phyloP scores from a whole-genome alignment of 345 rosid species.

The Populus alba region DNA sequence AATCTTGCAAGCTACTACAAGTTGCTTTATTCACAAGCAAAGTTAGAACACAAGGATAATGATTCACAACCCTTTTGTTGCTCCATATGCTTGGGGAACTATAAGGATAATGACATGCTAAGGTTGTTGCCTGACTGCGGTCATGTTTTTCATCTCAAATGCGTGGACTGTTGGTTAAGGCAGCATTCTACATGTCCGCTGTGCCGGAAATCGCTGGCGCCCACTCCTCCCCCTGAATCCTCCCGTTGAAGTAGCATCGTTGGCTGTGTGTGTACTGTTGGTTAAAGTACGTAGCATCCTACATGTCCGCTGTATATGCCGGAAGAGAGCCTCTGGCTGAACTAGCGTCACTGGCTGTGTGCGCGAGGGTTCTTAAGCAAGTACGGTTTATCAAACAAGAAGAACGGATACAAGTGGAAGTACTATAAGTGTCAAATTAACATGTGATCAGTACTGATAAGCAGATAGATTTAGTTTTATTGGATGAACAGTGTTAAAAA shows the following conservation, averaged over 20 bases:
- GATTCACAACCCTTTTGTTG: slow-evolving; percentile 22
- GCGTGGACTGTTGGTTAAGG: slow-evolving; percentile 37
- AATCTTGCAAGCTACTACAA: slow-evolving; percentile 34
- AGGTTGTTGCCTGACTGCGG: slow-evolving; percentile 36
- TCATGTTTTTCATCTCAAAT: slow-evolving; percentile 32
- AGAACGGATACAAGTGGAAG: no score
- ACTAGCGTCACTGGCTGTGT: not conserved
- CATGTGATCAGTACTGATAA: no score
- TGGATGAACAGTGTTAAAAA: no score
- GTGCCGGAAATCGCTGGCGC: slow-evolving; percentile 29
- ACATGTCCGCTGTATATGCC: no score
- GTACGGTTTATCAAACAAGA: no score
- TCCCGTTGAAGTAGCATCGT: not conserved
- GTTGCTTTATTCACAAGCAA: slow-evolving; percentile 25
- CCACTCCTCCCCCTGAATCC: not conserved
- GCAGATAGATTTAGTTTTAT: no score
- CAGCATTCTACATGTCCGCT: slow-evolving; percentile 38
- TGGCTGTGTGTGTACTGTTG: not conserved
- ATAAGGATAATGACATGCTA: slow-evolving; percentile 26
- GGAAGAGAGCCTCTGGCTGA: not conserved
- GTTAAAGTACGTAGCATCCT: no score
- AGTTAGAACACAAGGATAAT: not conserved
- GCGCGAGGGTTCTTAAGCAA: no score
- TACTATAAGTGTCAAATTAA: no score
- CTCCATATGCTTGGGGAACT: slow-evolving; percentile 39